phyloP scores from a whole-genome alignment of 208 protist genomes.

The Wallacemonas rigidus region DNA sequence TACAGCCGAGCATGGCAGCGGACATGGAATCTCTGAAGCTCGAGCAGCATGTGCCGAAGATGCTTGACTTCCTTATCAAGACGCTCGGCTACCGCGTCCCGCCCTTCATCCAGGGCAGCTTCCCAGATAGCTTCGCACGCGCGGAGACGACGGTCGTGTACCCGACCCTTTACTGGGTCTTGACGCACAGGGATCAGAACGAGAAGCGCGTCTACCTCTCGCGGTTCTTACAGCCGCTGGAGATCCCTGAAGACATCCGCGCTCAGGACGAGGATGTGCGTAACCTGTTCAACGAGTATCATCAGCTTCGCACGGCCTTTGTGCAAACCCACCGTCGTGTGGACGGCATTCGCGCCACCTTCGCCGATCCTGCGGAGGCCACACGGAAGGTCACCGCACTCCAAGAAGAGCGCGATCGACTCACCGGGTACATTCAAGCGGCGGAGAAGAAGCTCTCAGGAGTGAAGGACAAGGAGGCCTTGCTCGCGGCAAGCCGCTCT shows the following conservation, averaged over 20 bases:
- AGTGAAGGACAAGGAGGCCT: conserved; percentile 77
- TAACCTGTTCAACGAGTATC: conserved; percentile 82
- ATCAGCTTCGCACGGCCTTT: conserved; percentile 77
- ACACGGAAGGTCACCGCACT: conserved; percentile 66
- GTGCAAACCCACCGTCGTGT: conserved; percentile 83
- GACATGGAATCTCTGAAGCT: conserved; percentile 52
- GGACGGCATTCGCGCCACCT: conserved; percentile 66
- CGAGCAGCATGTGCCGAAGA: conserved; percentile 51
- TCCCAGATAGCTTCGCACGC: conserved; percentile 70
- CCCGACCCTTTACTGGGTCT: conserved; percentile 88
- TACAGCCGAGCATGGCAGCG: conserved; percentile 63
- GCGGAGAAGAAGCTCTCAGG: conserved; percentile 73
- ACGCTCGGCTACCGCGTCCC: conserved; percentile 86
- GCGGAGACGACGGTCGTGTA: conserved; percentile 87
- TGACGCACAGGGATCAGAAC: conserved; percentile 86
- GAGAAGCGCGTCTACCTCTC: conserved; percentile 91
- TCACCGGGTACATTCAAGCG: conserved; percentile 71
- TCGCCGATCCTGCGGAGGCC: conserved; percentile 77
- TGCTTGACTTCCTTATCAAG: conserved; percentile 84
- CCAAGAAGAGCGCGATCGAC: conserved; percentile 77
- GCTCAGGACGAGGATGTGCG: conserved; percentile 90
- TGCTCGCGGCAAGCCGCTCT: conserved; percentile 68
- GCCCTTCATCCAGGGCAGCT: conserved; percentile 66
- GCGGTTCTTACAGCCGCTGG: conserved; percentile 82
- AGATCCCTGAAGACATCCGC: conserved; percentile 85